phyloP scores from a whole-genome alignment of 495 filamentous ascomycete genomes.

The Amphirosellinia nigrospora region DNA sequence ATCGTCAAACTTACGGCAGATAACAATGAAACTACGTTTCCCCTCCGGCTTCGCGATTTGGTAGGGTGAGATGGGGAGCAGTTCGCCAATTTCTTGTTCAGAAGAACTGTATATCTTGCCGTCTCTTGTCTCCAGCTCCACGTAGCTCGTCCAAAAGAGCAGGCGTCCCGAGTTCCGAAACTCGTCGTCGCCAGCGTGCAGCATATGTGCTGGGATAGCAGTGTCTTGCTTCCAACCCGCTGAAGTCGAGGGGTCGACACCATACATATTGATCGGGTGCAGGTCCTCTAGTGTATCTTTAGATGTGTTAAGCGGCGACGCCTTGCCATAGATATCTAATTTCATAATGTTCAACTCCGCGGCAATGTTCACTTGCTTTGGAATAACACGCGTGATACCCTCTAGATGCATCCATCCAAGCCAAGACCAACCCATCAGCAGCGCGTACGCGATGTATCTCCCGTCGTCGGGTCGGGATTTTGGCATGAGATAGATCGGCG shows the following conservation, averaged over 20 bases:
- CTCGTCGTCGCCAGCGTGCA: slow-evolving; percentile 12
- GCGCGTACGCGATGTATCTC: not conserved
- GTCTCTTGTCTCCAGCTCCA: slow-evolving; percentile 11
- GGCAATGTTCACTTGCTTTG: slow-evolving; percentile 19
- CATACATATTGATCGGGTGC: not conserved
- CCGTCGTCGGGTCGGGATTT: slow-evolving; percentile 3
- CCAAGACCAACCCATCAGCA: slow-evolving; percentile 27
- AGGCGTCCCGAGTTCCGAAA: slow-evolving; percentile 28
- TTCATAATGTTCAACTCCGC: slow-evolving; percentile 28
- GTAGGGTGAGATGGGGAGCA: not conserved
- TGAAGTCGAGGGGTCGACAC: not conserved
- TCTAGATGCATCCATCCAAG: slow-evolving; percentile 23
- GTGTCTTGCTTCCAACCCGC: not conserved
- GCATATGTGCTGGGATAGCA: not conserved
- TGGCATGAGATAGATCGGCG: not conserved
- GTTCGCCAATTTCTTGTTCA: not conserved
- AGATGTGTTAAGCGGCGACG: not conserved
- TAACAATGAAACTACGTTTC: slow-evolving; percentile 5
- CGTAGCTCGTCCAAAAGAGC: slow-evolving; percentile 32
- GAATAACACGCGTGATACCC: slow-evolving; percentile 21
- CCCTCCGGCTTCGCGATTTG: slow-evolving; percentile 22
- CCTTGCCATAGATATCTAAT: not conserved
- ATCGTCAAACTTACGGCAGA: slow-evolving; percentile 6
- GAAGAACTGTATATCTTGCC: slow-evolving; percentile 15
- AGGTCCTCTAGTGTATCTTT: not conserved